Conservation (phyloP, 2,329 filamentous ascomycete genomes). For the Elsinoe batatas region DNA sequence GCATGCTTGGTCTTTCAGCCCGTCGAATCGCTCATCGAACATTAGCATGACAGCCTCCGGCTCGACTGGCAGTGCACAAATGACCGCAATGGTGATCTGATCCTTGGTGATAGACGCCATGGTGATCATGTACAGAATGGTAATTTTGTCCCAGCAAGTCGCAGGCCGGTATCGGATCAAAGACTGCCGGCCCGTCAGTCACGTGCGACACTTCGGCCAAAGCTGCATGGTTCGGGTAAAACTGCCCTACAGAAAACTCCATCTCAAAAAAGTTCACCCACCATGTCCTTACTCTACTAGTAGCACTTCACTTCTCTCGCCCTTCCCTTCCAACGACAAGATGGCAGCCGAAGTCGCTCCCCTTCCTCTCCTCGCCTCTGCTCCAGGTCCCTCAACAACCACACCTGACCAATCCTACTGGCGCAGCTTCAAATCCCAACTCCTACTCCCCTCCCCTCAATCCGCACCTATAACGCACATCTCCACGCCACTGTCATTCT, state of each 20-base stretch:
- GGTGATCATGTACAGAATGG: background rate
- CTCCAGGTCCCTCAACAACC: slow-evolving; percentile 68
- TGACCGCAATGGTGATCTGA: slow-evolving; percentile 7
- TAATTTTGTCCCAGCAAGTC: too few relatives aligned
- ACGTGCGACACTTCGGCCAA: too few relatives aligned
- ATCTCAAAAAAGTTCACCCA: slow-evolving; percentile 2
- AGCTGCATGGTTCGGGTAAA: background rate
- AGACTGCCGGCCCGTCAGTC: too few relatives aligned
- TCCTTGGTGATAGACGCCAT: background rate
- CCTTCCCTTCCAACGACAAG: slow-evolving; percentile 14
- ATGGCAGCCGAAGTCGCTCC: slow-evolving; percentile 86
- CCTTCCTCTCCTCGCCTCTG: slow-evolving; percentile 70
- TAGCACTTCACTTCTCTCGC: background rate
- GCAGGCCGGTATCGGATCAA: too few relatives aligned
- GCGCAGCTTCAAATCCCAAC: slow-evolving; percentile 86
- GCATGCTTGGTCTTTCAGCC: background rate
- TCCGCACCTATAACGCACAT: slow-evolving; percentile 87
- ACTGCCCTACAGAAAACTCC: background rate
- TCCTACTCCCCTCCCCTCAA: slow-evolving; percentile 82
- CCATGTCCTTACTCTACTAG: background rate
- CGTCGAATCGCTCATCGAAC: slow-evolving; percentile 14
- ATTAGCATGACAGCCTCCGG: slow-evolving; percentile 16
- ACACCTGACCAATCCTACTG: slow-evolving; percentile 95
- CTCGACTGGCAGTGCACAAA: slow-evolving; percentile 18
- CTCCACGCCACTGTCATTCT: slow-evolving; percentile 52